Base-by-base conservation (phyloP, 2,329 filamentous ascomycete genomes). In the Cadophora gregata region DNA sequence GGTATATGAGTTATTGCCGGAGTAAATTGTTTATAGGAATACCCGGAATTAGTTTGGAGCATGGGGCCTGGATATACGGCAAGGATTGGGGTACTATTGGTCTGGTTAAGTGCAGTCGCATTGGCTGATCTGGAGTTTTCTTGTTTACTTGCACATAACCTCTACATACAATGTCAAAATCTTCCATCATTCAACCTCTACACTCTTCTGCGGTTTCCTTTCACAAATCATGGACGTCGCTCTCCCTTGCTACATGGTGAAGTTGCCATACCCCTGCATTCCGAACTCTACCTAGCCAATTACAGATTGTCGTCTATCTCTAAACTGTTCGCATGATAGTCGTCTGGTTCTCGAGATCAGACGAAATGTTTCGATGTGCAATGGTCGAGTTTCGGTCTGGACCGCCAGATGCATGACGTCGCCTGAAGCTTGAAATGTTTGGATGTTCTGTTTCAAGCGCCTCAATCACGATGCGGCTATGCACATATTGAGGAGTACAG, bases 21-120 rank as follows among this genome's bases (percentile, higher is more conserved):
- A 74, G 71, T 73, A 68, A 59, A 67, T 70, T 70, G 64, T 63
- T 68, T 66, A 68, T 65, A 63, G 70, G 63, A 69, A 75, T 74
- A 74, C 72, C 72, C 70, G 67, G 69, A 64, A 9, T 60, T 60
- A 63, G 63, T 67, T 65, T 55, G 64, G 70, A 65, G 64, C 47
- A 53, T 51, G 56, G 59, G 56, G 36, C 19, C 47, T 64, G 65
- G n/a, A 55, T 60, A 47, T 12, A n/a, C 58, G 25, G 48, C 27
- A 25, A 59, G 45, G 27, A 59, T 45, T 45, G 62, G 47, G 53
- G 48, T 53, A 38, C 36, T 27, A 25, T 4, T 38, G 24, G 33
- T 36, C 4, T 53, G 16, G 21, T 27, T 21, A 42, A 19, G 14
- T 19, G 21, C 51, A 42, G 60, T 9, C 14, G 25, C 51, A 50